Evolutionary conservation across 2,329 filamentous ascomycete genomes (phyloP), one percentile per base, ranked within the genome.

Genomic region (Xylariaceae sp.): DNA sequence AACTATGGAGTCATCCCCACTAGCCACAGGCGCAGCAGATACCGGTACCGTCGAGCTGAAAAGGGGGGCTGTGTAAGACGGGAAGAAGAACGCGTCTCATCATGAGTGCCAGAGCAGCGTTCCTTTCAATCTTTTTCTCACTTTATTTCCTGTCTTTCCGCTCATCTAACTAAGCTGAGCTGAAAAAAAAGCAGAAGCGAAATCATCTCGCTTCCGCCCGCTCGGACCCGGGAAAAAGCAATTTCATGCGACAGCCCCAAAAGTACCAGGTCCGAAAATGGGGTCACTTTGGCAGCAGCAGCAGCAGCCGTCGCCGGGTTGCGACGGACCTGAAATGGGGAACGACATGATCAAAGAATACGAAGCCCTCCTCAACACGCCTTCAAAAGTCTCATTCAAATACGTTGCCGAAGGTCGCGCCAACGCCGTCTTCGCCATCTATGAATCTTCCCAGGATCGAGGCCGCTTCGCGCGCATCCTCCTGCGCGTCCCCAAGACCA

Each of bases 341-440:
- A 8, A 5, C 15, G 45, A 30, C 6, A 58, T 18, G 18, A 15
- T 63, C 15, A 66, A 50, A 62, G 66, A 66, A 49, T 61, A 65
- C 53, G 61, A 66, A 53, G 48, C 62, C 37, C 61, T 70, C 13
- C 53, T 65, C 56, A 63, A 61, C 53, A 51, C 64, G 23, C 23
- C 23, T 61, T 18, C 59, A 56, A 60, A 61, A 51, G 66, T 66
- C 15, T 58, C 66, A 17, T 72, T 68, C 54, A 70, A 72, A 55
- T 75, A 83, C 59, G 73, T 85, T 18, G 82, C 80, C 30, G 89
- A 94, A 72, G 90, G 89, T 23, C 86, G 88, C 23, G 89, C 90
- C 56, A 93, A 94, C 72, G 81, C 88, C 55, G 87, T 92, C 63
- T 92, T 89, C 68, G 80, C 81, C 65, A 79, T 89, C 58, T 75